Conservation (phyloP, 257 asterid species). For the Galeopsis tetrahit region DNA sequence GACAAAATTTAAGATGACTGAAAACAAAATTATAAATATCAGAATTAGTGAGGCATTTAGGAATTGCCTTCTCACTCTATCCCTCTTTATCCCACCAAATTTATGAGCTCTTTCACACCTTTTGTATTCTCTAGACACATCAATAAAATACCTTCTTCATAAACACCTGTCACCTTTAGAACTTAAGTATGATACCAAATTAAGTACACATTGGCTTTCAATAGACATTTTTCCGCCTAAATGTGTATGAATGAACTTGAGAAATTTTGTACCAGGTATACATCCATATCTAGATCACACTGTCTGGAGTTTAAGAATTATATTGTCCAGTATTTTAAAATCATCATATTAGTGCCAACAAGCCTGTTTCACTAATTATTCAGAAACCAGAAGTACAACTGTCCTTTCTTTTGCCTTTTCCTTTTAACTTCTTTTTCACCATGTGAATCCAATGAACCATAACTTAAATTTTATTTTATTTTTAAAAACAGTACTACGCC, state of each 20-base stretch:
- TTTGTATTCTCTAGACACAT: conserved; percentile 16
- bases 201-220: background rate
- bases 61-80: conserved; percentile 13
- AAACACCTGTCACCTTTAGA: conserved; percentile 7
- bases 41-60: background rate
- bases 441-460: conserved; percentile 19
- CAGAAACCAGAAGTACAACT: background rate
- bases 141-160: background rate
- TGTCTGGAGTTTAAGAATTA: conserved; percentile 7
- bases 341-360: background rate
- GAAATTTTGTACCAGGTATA: background rate
- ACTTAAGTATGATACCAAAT: background rate
- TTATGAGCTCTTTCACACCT: background rate
- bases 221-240: background rate
- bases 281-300: background rate
- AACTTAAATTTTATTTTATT: background rate
- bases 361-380: conserved; percentile 4
- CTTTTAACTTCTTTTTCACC: background rate
- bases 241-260: conserved; percentile 12
- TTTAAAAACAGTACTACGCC: conserved; percentile 11
- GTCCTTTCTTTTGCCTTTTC: background rate
- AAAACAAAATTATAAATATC: background rate
- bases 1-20: background rate
- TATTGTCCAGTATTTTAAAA: background rate
- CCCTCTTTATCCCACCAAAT: conserved; percentile 11